Percentiles rank a stretch among this genome's conserved stretches.
Conservation (phyloP, 208 protist genomes). For the Acanthamoeba culbertsoni region DNA sequence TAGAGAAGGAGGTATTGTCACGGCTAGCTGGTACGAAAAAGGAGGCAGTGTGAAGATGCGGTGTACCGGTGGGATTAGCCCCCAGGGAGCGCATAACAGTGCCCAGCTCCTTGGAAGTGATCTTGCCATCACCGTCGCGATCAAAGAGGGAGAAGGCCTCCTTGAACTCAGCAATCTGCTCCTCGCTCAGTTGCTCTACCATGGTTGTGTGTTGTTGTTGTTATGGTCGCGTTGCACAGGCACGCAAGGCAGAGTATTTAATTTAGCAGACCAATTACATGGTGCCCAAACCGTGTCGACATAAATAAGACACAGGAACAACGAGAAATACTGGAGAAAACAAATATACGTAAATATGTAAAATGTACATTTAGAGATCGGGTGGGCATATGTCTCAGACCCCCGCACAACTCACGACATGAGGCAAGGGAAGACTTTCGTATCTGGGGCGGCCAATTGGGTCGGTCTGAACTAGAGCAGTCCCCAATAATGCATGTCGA, state of each 20-base stretch:
- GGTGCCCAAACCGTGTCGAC: too few relatives aligned
- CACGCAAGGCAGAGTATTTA: too few relatives aligned
- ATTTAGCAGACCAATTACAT: too few relatives aligned
- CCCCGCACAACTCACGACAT: too few relatives aligned
- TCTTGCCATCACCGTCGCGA: conserved; percentile 96
- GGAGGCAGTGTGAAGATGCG: conserved; percentile 61
- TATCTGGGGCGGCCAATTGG: too few relatives aligned
- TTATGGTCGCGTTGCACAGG: background rate
- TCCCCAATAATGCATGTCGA: background rate
- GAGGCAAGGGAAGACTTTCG: too few relatives aligned
- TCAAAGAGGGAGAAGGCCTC: conserved; percentile 99
- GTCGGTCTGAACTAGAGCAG: background rate
- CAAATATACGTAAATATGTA: too few relatives aligned
- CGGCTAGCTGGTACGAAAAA: background rate
- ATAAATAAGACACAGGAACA: too few relatives aligned
- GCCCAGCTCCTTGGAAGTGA: conserved; percentile 97
- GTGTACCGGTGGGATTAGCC: conserved; percentile 94
- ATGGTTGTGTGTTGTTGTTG: background rate
- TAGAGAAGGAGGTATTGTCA: conserved; percentile 68
- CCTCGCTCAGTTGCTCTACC: conserved; percentile 55
- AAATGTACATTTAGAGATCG: too few relatives aligned
- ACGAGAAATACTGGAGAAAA: too few relatives aligned
- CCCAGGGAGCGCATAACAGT: conserved; percentile 98
- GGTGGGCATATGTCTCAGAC: too few relatives aligned
- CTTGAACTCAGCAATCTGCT: conserved; percentile 96